Evolutionary conservation across 371 early-diverging fungal species (phyloP).

Genomic region (Mortierella sp.): DNA sequence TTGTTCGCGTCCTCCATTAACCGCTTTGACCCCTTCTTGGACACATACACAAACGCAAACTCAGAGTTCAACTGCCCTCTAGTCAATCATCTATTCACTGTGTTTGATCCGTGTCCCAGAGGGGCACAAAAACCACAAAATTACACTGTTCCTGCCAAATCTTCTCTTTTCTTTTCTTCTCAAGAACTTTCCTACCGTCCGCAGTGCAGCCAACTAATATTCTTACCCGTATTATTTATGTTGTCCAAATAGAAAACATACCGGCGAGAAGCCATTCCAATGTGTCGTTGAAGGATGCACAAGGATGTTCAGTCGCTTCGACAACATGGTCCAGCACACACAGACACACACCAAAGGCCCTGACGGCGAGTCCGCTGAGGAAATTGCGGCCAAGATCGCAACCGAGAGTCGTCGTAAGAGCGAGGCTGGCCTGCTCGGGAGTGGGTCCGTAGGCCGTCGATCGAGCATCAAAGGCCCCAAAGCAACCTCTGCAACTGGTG

Average conservation of each 20-base stretch:
- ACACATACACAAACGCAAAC: too few relatives aligned
- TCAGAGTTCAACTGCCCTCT: too few relatives aligned
- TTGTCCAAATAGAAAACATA: slow-evolving; percentile 59
- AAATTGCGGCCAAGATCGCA: slow-evolving; percentile 41
- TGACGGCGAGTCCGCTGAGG: slow-evolving; percentile 25
- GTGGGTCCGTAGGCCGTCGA: slow-evolving; percentile 14
- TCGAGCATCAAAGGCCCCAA: slow-evolving; percentile 21
- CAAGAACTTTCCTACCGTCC: background rate
- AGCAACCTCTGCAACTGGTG: background rate
- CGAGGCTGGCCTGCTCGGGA: slow-evolving; percentile 31
- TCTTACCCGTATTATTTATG: background rate
- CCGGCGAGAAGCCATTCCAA: slow-evolving; percentile 72
- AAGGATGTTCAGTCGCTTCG: slow-evolving; percentile 68
- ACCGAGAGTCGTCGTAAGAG: slow-evolving; percentile 52
- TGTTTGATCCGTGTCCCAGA: too few relatives aligned
- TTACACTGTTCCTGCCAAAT: too few relatives aligned
- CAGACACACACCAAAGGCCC: slow-evolving; percentile 63
- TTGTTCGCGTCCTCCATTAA: too few relatives aligned
- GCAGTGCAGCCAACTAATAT: too few relatives aligned
- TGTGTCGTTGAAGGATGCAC: slow-evolving; percentile 70
- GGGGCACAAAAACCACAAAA: too few relatives aligned
- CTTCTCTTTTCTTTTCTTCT: slow-evolving; percentile 3
- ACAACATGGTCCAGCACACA: slow-evolving; percentile 75
- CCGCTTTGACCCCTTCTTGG: too few relatives aligned
- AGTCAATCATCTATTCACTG: too few relatives aligned